Evolutionary conservation across 352 stramenopile genomes (phyloP).

Genomic region (Aphanomyces euteiches): DNA sequence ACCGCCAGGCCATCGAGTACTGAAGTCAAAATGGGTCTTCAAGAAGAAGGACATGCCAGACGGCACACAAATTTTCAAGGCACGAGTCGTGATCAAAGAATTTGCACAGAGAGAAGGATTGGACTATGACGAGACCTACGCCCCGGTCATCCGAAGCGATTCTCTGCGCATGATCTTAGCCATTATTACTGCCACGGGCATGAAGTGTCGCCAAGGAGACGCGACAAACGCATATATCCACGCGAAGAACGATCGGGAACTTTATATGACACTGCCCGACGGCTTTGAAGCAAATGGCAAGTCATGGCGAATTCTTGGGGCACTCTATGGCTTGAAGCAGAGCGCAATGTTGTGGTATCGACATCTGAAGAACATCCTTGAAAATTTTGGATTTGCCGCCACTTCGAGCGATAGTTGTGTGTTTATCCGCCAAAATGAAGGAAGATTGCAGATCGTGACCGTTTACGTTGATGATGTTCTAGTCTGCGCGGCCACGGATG

Average conservation of each 20-base stretch:
- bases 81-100: background rate
- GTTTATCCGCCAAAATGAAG: background rate
- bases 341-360: background rate
- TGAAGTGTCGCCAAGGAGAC: conserved; percentile 5
- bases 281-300: background rate
- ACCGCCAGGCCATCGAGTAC: background rate
- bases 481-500: background rate
- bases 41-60: conserved; percentile 9
- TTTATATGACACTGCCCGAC: background rate
- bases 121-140: conserved; percentile 3
- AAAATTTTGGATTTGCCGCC: background rate
- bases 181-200: background rate
- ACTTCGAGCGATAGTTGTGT: conserved; percentile 1
- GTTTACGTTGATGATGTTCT: background rate
- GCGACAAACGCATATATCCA: background rate
- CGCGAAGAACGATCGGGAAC: background rate
- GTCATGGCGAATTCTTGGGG: background rate
- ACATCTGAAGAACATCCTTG: background rate
- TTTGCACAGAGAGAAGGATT: conserved; percentile 1
- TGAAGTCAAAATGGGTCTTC: background rate
- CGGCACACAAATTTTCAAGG: conserved; percentile 1
- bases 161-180: background rate
- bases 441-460: background rate
- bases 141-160: background rate
- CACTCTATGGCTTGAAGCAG: conserved; percentile 1